These are phyloP conservation scores for Aphanomyces astaci DNA, from an alignment of 352 stramenopile species.

Conservation along the genomic window DNA sequence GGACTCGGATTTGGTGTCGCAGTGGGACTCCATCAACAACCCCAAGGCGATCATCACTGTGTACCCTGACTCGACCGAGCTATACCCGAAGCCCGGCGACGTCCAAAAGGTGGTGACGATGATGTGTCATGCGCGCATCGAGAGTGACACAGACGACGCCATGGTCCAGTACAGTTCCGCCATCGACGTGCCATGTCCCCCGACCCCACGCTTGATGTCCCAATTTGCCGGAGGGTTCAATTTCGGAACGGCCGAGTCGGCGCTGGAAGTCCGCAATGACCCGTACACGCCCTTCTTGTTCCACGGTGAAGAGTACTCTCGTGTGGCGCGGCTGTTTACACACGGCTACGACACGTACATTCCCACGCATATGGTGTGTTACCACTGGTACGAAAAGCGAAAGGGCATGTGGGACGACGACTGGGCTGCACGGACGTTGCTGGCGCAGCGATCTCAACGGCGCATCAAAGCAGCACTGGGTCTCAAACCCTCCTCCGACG, in stretches of 20 bases:
- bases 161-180: conserved; percentile 17
- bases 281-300: conserved; percentile 17
- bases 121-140: conserved; percentile 18
- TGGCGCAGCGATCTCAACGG: not conserved
- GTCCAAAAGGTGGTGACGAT: not conserved
- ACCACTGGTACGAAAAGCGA: conserved; percentile 74
- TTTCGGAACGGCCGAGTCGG: conserved; percentile 15
- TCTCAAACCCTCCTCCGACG: conserved; percentile 32
- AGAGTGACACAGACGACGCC: not conserved
- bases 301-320: conserved; percentile 21
- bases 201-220: conserved; percentile 16
- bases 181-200: not conserved
- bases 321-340: conserved; percentile 13
- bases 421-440: conserved; percentile 38
- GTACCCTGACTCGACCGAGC: conserved; percentile 10
- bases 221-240: conserved; percentile 23
- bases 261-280: conserved; percentile 16
- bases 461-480: conserved; percentile 4
- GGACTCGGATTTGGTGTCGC: conserved; percentile 10
- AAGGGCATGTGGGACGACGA: conserved; percentile 78
- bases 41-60: conserved; percentile 18
- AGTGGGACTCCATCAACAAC: conserved; percentile 22
- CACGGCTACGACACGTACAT: conserved; percentile 54
- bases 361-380: conserved; percentile 58
- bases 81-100: not conserved